Evolutionary conservation across 2,329 filamentous ascomycete species (phyloP).

Genomic region (Alternaria dauci): DNA sequence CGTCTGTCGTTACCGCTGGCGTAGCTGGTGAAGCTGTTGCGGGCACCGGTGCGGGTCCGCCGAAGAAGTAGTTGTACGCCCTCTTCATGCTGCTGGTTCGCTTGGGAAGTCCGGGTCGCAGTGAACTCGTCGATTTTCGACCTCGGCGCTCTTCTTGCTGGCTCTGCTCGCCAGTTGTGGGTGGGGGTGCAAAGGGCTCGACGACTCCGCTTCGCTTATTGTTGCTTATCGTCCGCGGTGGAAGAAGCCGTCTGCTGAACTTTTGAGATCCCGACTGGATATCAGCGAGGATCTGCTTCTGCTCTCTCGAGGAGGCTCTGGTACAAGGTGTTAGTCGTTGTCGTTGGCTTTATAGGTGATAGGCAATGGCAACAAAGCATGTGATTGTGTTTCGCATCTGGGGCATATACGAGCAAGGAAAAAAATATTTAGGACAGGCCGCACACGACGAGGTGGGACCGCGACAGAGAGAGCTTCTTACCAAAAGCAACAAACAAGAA

Average conservation of each 20-base stretch:
- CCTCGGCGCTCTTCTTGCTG: slow-evolving; percentile 43
- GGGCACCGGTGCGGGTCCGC: slow-evolving; percentile 31
- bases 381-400: not conserved
- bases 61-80: slow-evolving; percentile 54
- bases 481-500: slow-evolving; percentile 17
- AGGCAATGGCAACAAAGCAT: slow-evolving; percentile 14
- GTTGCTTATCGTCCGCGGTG: slow-evolving; percentile 31
- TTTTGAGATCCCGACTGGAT: slow-evolving; percentile 51
- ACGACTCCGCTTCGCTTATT: slow-evolving; percentile 34
- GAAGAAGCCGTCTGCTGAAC: slow-evolving; percentile 44
- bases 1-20: slow-evolving; percentile 37
- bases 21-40: slow-evolving; percentile 39
- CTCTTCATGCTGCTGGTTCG: slow-evolving; percentile 52
- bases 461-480: slow-evolving; percentile 13
- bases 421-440: slow-evolving; percentile 10
- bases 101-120: slow-evolving; percentile 47
- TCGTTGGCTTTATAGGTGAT: not conserved
- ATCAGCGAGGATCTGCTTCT: slow-evolving; percentile 52
- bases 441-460: not conserved
- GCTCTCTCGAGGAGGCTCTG: slow-evolving; percentile 47
- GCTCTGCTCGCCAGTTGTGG: slow-evolving; percentile 36
- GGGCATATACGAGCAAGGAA: slow-evolving; percentile 1
- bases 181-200: slow-evolving; percentile 41
- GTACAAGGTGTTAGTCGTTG: slow-evolving; percentile 17
- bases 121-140: slow-evolving; percentile 42